A percentile compares a stretch with the other conserved stretches of the same genome.
Evolutionary conservation across 2,329 filamentous ascomycete species (phyloP).

Genomic region (Alternaria ventricosa): DNA sequence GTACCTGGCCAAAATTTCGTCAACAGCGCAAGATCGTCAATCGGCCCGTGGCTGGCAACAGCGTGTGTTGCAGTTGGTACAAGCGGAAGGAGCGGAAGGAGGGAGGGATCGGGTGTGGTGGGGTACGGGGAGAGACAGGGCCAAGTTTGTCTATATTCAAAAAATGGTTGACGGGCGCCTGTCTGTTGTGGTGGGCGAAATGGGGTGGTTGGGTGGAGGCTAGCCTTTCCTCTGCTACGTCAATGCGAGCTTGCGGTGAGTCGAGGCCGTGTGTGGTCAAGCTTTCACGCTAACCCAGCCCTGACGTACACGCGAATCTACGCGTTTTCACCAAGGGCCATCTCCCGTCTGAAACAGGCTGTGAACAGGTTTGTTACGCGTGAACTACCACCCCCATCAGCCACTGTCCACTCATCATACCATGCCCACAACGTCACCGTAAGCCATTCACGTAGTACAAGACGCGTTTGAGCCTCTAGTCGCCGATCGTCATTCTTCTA

Average conservation of each 20-base stretch:
- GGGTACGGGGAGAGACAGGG: slow-evolving; percentile 7
- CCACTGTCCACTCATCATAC: not conserved
- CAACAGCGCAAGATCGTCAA: slow-evolving; percentile 9
- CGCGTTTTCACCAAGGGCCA: slow-evolving; percentile 24
- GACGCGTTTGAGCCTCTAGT: not conserved
- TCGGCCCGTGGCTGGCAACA: slow-evolving; percentile 8
- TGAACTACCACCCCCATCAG: not conserved
- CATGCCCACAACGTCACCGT: slow-evolving; percentile 9
- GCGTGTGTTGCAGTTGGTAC: not conserved
- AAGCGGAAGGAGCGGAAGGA: not conserved
- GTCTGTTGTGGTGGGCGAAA: slow-evolving; percentile 10
- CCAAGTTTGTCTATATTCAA: slow-evolving; percentile 3
- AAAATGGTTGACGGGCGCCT: slow-evolving; percentile 5
- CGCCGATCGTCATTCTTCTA: not conserved
- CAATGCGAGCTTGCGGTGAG: slow-evolving; percentile 8
- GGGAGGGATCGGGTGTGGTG: slow-evolving; percentile 1
- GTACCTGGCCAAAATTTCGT: slow-evolving; percentile 14
- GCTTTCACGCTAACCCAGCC: slow-evolving; percentile 11
- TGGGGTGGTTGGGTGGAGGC: slow-evolving; percentile 19
- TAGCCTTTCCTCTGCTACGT: slow-evolving; percentile 16
- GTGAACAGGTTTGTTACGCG: not conserved
- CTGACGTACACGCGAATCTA: slow-evolving; percentile 40
- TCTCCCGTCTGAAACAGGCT: not conserved
- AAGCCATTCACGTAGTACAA: not conserved
- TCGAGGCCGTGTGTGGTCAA: slow-evolving; percentile 7